Conservation (phyloP, 345 rosid species). For the Brassica napus region DNA sequence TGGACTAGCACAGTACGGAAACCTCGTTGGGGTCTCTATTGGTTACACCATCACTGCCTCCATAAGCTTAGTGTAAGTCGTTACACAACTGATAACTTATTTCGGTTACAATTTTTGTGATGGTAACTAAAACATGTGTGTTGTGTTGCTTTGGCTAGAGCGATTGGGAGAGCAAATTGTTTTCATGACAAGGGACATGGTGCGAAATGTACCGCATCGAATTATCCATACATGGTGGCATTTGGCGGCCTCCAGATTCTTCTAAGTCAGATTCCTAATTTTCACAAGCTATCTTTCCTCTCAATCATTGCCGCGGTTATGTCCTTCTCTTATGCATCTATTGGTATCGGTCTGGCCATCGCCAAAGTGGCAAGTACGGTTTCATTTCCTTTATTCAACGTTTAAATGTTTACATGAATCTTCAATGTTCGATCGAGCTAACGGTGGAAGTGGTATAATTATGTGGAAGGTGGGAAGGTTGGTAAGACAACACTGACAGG, state of each 20-base stretch:
- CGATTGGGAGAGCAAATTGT: slow-evolving; percentile 69
- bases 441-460: neutral
- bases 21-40: slow-evolving; percentile 59
- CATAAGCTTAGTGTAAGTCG: slow-evolving; percentile 86
- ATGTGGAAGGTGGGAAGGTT: neutral
- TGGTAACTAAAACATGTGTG: neutral
- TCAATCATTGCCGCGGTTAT: slow-evolving; percentile 80
- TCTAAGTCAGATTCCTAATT: slow-evolving; percentile 80
- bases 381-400: neutral
- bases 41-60: slow-evolving; percentile 95
- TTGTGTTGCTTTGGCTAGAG: slow-evolving; percentile 49
- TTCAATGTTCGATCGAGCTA: neutral
- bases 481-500: slow-evolving; percentile 48
- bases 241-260: slow-evolving; percentile 61
- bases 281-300: slow-evolving; percentile 81
- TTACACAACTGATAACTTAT: neutral
- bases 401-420: neutral
- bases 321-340: slow-evolving; percentile 81
- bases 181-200: slow-evolving; percentile 64
- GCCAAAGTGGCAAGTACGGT: slow-evolving; percentile 47
- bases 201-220: slow-evolving; percentile 52
- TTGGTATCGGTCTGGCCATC: slow-evolving; percentile 79
- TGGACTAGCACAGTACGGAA: slow-evolving; percentile 76
- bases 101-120: neutral
- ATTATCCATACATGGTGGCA: slow-evolving; percentile 60